Evolutionary conservation across 1,139 yeast genomes (phyloP), one percentile per base, ranked within the genome.

Genomic region (Debaryomycetaceae sp.): DNA sequence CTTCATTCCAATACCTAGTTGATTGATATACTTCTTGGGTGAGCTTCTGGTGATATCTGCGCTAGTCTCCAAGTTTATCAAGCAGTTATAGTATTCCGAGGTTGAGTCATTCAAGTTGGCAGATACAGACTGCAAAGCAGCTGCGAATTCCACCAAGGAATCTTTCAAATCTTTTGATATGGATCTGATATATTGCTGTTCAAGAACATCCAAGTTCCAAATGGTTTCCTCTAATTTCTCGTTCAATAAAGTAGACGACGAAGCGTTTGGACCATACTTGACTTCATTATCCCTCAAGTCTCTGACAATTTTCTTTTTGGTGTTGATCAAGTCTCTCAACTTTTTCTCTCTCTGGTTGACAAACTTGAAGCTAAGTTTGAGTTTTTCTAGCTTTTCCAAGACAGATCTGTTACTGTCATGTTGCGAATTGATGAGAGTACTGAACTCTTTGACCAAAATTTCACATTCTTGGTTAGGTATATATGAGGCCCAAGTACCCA

Each of bases 341-440:
- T 78, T 74, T 50, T 62, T 66, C 57, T 81, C 87, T 47, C 85
- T 65, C 48, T 76, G 77, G 40, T 72, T 63, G 2, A 81, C 78
- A 44, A 70, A 72, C 5, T 61, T 58, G 41, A 81, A 59, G 45
- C 74, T 75, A 17, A 68, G 54, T 43, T 67, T 70, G 37, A 78
- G 58, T 42, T 59, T 65, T 38, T 73, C 78, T 46, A 74, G 59
- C 49, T 66, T 72, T 43, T 76, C 72, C 24, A 66, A 58, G 34
- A 66, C 43, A 14, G 60, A 59, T 9, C 64, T 66, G 36, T 59
- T 60, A n/a, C 64, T 50, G 11, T 62, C 61, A 14, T 63, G 53
- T 47, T 77, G 76, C n/a, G 58, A 46, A 17, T 65, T 66, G 4
- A 76, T 52, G 8, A 77, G 56, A 34, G 60, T 58, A 35, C 68